A percentile compares a stretch with the other conserved stretches of the same genome.
Evolutionary conservation across 257 asterid genomes (phyloP).

Genomic region (Asclepias syriaca): DNA sequence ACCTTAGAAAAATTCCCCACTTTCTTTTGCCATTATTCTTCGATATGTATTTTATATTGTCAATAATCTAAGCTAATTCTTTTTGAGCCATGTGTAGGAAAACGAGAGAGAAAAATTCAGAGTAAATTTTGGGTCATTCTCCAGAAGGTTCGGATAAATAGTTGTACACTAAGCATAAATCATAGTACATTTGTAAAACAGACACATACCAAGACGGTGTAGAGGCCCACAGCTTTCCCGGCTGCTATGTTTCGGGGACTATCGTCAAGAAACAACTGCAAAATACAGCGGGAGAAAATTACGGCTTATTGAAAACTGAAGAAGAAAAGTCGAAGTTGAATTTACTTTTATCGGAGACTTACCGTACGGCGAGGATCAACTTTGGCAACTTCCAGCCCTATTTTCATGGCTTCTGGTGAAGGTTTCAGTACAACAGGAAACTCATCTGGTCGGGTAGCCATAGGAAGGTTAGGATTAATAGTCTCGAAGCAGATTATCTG

Average conservation of each 20-base stretch:
- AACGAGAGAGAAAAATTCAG: too few relatives aligned
- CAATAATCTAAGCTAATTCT: too few relatives aligned
- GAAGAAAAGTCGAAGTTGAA: neutral
- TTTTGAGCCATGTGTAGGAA: too few relatives aligned
- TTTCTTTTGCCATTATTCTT: too few relatives aligned
- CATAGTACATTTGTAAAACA: neutral
- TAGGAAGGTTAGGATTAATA: slow-evolving; percentile 57
- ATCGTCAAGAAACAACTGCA: slow-evolving; percentile 80
- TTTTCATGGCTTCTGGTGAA: slow-evolving; percentile 60
- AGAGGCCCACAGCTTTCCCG: slow-evolving; percentile 65
- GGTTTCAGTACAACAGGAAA: slow-evolving; percentile 79
- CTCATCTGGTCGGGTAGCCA: slow-evolving; percentile 41
- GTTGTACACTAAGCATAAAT: neutral
- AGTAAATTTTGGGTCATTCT: neutral
- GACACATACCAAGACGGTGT: slow-evolving; percentile 63
- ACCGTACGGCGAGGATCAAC: slow-evolving; percentile 86
- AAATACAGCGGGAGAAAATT: neutral
- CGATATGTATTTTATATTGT: too few relatives aligned
- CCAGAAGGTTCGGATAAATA: neutral
- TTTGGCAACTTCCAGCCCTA: slow-evolving; percentile 54
- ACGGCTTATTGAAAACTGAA: neutral
- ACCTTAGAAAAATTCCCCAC: too few relatives aligned
- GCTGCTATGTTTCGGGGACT: slow-evolving; percentile 64
- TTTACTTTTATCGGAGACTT: slow-evolving; percentile 5
- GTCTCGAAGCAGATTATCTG: slow-evolving; percentile 77